Percentiles rank a stretch among this genome's conserved stretches.
phyloP scores from a whole-genome alignment of 306 rosid genomes.

The Ochetophila trinervis region DNA sequence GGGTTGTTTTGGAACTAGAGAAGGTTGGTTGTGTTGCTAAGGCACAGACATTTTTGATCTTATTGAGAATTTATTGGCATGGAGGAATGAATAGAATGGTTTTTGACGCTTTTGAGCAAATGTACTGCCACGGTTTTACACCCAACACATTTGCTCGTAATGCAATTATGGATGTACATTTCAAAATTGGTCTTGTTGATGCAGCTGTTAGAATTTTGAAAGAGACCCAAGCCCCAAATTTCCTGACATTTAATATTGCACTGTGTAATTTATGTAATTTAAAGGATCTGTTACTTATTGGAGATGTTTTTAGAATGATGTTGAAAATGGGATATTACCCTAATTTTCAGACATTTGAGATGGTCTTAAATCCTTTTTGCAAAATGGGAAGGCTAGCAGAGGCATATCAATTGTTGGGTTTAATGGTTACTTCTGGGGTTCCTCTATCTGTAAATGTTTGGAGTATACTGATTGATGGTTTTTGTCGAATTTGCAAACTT shows the following conservation, averaged over 20 bases:
- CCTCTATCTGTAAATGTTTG: constrained; percentile 35
- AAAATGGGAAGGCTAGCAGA: constrained; percentile 35
- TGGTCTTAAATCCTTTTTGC: constrained; percentile 51
- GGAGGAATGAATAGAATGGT: constrained; percentile 43
- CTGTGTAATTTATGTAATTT: constrained; percentile 41
- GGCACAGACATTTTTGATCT: constrained; percentile 44
- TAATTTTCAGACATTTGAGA: constrained; percentile 36
- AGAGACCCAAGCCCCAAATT: constrained; percentile 40
- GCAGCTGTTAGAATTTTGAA: constrained; percentile 35
- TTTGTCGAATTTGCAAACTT: constrained; percentile 33
- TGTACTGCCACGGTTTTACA: constrained; percentile 35
- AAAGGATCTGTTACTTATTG: constrained; percentile 24
- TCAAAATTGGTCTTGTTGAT: constrained; percentile 36
- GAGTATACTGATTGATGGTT: constrained; percentile 48
- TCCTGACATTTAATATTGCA: constrained; percentile 48
- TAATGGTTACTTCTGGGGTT: constrained; percentile 46
- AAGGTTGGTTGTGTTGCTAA: constrained; percentile 43
- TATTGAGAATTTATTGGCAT: constrained; percentile 53
- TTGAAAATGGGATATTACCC: constrained; percentile 41
- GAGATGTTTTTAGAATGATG: constrained; percentile 39
- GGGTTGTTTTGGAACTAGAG: constrained; percentile 34
- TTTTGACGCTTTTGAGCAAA: constrained; percentile 39
- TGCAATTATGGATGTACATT: constrained; percentile 48
- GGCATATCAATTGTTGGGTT: constrained; percentile 52
- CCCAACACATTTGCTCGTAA: constrained; percentile 52